Evolutionary conservation across 495 filamentous ascomycete species (phyloP).

Genomic region (Sporormia fimetaria): DNA sequence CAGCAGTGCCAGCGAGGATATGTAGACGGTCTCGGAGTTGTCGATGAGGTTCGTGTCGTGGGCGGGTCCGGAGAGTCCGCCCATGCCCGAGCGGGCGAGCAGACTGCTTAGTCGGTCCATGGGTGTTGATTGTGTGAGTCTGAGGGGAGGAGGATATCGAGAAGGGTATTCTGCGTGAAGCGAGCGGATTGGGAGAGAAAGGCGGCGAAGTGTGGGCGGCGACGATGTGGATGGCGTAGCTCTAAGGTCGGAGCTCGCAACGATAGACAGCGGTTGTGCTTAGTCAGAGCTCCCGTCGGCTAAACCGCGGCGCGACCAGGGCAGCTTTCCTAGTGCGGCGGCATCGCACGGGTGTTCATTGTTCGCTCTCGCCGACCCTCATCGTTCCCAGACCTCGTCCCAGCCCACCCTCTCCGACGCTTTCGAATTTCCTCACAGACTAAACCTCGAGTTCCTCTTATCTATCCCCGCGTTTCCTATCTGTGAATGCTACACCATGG

Average conservation of each 20-base stretch:
- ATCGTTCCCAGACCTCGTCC: not conserved
- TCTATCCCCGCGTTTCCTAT: too few relatives aligned
- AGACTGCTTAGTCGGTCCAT: slow-evolving; percentile 87
- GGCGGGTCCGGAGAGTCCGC: slow-evolving; percentile 29
- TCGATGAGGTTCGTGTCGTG: slow-evolving; percentile 89
- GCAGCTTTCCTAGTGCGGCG: slow-evolving; percentile 5
- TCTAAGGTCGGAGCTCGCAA: slow-evolving; percentile 14
- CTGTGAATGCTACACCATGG: too few relatives aligned
- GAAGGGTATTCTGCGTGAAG: slow-evolving; percentile 1
- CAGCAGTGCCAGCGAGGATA: slow-evolving; percentile 89
- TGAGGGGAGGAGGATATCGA: not conserved
- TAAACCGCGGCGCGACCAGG: too few relatives aligned
- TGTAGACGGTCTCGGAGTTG: slow-evolving; percentile 99
- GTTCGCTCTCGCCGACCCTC: slow-evolving; percentile 6
- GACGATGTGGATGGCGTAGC: slow-evolving; percentile 5
- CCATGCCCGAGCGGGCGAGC: slow-evolving; percentile 69
- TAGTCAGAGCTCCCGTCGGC: too few relatives aligned
- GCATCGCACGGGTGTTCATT: slow-evolving; percentile 8
- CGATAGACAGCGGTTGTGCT: too few relatives aligned
- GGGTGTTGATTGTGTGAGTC: not conserved
- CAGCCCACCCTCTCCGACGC: not conserved
- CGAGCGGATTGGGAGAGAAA: slow-evolving; percentile 2
- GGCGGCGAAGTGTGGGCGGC: slow-evolving; percentile 1
- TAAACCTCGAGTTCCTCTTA: too few relatives aligned
- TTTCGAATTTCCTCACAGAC: too few relatives aligned